Evolutionary conservation across 371 early-diverging fungal species (phyloP), one percentile per base, ranked within the genome.

Genomic region (Mortierella sp.): DNA sequence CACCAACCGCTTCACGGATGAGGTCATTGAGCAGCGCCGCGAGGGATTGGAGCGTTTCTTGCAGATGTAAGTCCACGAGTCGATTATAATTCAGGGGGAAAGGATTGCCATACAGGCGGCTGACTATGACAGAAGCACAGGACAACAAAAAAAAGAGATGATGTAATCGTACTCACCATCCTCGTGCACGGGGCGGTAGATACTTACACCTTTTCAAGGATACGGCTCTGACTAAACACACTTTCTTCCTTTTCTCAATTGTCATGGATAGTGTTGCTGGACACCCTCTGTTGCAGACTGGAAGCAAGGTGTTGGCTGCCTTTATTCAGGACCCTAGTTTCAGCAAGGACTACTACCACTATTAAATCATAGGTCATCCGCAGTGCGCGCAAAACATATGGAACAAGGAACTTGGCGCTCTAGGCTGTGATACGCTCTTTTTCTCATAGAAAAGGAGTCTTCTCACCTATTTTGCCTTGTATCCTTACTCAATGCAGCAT

Each of bases 261-360:
- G 7, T 31, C 67, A 31, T 58, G 7, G 31, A 24, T 87, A 95
- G 95, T 88, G 96, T 96, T 71, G 95, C 96, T 64, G 98, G 99
- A 10, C 99, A 99, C 85, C 99, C 99, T 71, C 88, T 99, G 66
- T 89, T 99, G 65, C 98, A 99, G 87, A 98, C 98, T 14, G 98
- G 99, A 55, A 96, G 96, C 77, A 97, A 98, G 83, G 95, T 97
- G 1, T 88, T 99, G 68, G 94, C 94, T 44, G 95, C 97, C 13
- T 99, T 99, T 85, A 94, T 99, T 75, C 98, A 98, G 88, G 98
- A 96, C 87, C 95, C 96, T 40, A 92, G 91, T 76, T 96, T 96
- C 74, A 88, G 91, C 71, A 92, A 91, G 79, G 95, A 95, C 58
- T 91, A 87, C 53, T 96, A 95, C 77, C 87, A 89, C 77, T 92